phyloP scores from a whole-genome alignment of 495 filamentous ascomycete genomes.

The Talaromyces proteolyticus region DNA sequence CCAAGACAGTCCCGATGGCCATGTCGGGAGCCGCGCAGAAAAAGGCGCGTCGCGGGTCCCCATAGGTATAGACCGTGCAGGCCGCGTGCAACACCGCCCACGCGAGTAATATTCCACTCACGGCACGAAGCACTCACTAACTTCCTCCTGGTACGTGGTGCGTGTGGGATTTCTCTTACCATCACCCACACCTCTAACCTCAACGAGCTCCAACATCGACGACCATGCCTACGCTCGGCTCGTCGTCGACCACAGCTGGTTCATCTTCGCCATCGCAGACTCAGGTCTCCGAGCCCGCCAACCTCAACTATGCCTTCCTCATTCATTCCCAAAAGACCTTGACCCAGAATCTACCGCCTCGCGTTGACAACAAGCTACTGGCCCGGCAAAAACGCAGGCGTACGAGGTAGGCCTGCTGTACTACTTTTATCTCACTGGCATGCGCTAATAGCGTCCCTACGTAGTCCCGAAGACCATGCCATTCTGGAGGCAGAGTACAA shows the following conservation, averaged over 20 bases:
- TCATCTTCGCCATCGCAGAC: conserved; percentile 30
- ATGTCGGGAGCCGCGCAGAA: background rate
- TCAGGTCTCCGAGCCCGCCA: conserved; percentile 25
- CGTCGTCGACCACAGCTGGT: background rate
- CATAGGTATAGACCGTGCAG: background rate
- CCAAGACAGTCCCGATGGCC: no score
- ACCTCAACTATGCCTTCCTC: conserved; percentile 55
- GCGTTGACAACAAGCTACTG: conserved; percentile 62
- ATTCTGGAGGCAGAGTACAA: conserved; percentile 86
- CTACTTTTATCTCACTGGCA: background rate
- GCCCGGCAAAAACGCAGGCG: conserved; percentile 63
- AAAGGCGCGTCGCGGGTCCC: background rate
- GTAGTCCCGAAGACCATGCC: conserved; percentile 80
- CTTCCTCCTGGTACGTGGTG: no score
- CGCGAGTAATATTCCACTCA: background rate
- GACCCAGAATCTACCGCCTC: conserved; percentile 54
- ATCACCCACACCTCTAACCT: background rate
- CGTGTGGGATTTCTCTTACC: background rate
- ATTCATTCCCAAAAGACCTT: conserved; percentile 64
- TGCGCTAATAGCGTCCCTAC: background rate
- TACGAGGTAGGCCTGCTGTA: conserved; percentile 43
- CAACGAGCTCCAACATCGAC: background rate
- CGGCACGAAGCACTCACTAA: no score
- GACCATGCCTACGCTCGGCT: background rate
- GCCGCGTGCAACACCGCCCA: background rate